Base-by-base conservation (phyloP, 2,329 filamentous ascomycete species). In the Acarospora socialis region DNA sequence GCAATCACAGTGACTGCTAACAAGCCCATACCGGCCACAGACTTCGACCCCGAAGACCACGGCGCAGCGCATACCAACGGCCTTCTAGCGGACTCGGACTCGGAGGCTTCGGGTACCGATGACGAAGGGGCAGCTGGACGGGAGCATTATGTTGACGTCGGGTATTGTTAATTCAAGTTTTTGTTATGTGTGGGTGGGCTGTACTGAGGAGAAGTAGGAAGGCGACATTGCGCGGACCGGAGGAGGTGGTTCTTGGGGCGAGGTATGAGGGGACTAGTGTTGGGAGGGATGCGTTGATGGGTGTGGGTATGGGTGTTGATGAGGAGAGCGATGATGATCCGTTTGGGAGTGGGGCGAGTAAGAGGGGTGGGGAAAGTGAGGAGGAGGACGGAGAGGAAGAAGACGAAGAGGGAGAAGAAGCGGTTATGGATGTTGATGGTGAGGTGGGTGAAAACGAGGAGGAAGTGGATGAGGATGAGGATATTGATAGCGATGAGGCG, bases 71-170 rank as follows among this genome's bases (percentile, higher is more conserved):
- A 65, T 65, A 10, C 55, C 57, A 39, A 65, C 65, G n/a, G 67
- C 65, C n/a, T n/a, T n/a, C n/a, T n/a, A 34, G 68, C 68, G 34
- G 70, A 69, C 28, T 63, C 60, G 25, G 63, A 53, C 25, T 54
- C 55, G 9, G 67, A 61, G 30, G 70, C 65, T 26, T 39, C 41
- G 4, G 56, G n/a, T n/a, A n/a, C 54, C 14, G 57, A 57, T 35
- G 54, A 45, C 23, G 54, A 66, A 43, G 61, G 52, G 7, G 57
- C 69, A 38, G 65, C 66, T 7, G 83, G 79, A 13, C 79, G 86
- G 19, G 87, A 93, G 47, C 87, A 95, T 52, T 95, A 95, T 51
- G 69, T 80, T 25, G 57, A 68, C 32, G 81, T 93, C 19, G 79
- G 77, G 66, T 78, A 60, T 34, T n/a, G 63, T 32, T 23, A 14